A percentile compares a stretch with the other conserved stretches of the same genome.
These are phyloP conservation scores for Pouteria glomerata DNA, from an alignment of 148 eudicot genomes.

Conservation along the genomic window DNA sequence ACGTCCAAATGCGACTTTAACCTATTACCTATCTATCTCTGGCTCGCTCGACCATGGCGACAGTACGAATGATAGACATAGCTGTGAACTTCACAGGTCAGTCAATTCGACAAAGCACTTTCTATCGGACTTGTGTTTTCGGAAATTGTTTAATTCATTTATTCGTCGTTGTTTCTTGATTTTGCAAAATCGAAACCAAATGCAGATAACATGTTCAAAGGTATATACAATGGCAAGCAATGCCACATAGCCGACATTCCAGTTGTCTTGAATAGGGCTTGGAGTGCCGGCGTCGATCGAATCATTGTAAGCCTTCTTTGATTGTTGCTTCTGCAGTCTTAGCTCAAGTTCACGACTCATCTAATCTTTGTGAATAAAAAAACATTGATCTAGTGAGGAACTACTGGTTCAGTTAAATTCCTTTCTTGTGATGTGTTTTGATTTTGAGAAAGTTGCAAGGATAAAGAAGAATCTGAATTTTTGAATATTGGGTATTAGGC, in stretches of 20 bases:
- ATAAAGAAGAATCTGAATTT: too few species aligned
- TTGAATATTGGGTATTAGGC: too few species aligned
- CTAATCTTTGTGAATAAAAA: not conserved
- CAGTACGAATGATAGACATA: slow-evolving; percentile 82
- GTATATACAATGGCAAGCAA: slow-evolving; percentile 76
- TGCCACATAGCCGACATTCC: slow-evolving; percentile 47
- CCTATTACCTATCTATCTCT: slow-evolving; percentile 3
- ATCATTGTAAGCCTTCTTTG: slow-evolving; percentile 51
- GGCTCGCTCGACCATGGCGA: slow-evolving; percentile 42
- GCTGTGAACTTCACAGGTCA: slow-evolving; percentile 96
- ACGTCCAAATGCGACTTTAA: too few species aligned
- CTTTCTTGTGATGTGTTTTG: not conserved
- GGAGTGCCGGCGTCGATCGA: slow-evolving; percentile 89
- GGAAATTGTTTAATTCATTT: not conserved
- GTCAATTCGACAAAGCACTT: slow-evolving; percentile 17
- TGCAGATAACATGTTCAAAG: slow-evolving; percentile 89
- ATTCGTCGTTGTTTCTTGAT: not conserved
- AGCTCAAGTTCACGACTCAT: not conserved
- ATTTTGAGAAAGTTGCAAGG: too few species aligned
- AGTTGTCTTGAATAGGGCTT: slow-evolving; percentile 64
- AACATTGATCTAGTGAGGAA: not conserved
- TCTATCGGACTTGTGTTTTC: not conserved
- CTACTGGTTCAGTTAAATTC: not conserved
- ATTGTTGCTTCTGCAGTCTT: not conserved
- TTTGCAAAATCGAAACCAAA: not conserved